Percentiles rank a stretch among this genome's conserved stretches.
phyloP scores from a whole-genome alignment of 2,329 filamentous ascomycete species.

The Leptographium radiaticola region DNA sequence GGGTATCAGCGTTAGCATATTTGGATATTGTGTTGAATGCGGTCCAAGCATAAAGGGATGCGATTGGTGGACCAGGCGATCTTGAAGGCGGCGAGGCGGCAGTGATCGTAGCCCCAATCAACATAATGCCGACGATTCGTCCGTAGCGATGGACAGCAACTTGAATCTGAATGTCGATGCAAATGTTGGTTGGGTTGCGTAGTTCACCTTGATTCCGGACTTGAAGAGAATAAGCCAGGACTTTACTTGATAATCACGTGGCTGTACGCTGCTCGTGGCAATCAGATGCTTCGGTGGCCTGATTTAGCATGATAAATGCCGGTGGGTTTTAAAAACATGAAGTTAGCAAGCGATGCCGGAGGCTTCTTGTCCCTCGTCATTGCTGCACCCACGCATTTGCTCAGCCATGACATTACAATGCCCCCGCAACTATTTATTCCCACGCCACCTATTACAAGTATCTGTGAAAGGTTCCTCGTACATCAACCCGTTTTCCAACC shows the following conservation, averaged over 20 bases:
- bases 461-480: neutral
- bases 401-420: neutral
- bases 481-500: neutral
- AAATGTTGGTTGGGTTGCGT: slow-evolving; percentile 9
- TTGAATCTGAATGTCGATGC: slow-evolving; percentile 3
- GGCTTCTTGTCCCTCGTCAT: neutral
- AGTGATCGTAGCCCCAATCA: neutral
- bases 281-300: neutral
- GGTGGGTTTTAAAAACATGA: no score
- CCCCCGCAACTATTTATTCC: neutral
- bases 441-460: neutral
- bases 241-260: neutral
- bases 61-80: neutral
- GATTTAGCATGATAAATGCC: neutral
- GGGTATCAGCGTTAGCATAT: no score
- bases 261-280: neutral
- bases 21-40: no score
- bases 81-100: neutral
- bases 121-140: neutral
- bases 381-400: neutral
- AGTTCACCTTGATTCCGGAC: slow-evolving; percentile 3
- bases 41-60: no score
- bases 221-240: neutral
- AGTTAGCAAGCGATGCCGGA: neutral
- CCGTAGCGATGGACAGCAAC: slow-evolving; percentile 1